phyloP scores from a whole-genome alignment of 2,329 filamentous ascomycete genomes.

The Xylaria sp. region DNA sequence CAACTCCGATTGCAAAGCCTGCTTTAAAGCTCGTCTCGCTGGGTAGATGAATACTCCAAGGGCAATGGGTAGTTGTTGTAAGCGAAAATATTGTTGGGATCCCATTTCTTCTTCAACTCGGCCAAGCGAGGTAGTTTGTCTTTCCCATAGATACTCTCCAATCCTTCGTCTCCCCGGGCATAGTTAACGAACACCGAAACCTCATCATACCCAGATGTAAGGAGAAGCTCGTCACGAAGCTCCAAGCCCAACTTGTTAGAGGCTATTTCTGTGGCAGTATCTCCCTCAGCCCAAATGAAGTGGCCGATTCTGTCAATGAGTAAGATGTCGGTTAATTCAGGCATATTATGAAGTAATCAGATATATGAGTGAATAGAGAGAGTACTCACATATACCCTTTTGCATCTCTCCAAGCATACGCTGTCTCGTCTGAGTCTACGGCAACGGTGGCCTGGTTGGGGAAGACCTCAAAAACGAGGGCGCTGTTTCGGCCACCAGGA shows the following conservation, averaged over 20 bases:
- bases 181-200: constrained; percentile 19
- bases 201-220: constrained; percentile 10
- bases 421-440: constrained; percentile 38
- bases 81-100: constrained; percentile 32
- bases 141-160: constrained; percentile 20
- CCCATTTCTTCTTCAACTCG: constrained; percentile 36
- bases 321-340: background rate
- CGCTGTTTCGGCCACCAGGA: constrained; percentile 25
- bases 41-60: background rate
- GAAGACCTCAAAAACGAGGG: constrained; percentile 34
- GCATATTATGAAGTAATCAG: too few relatives aligned
- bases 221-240: constrained; percentile 16
- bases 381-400: constrained; percentile 37
- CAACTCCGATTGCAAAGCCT: background rate
- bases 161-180: constrained; percentile 18
- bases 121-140: constrained; percentile 26
- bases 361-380: background rate
- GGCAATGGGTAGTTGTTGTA: constrained; percentile 9
- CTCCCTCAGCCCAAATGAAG: constrained; percentile 6
- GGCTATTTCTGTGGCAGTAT: constrained; percentile 13
- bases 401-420: constrained; percentile 45
- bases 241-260: constrained; percentile 25
- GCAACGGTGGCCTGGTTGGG: constrained; percentile 31
- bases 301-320: background rate
- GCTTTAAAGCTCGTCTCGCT: background rate